phyloP scores from a whole-genome alignment of 768 basidiomycete genomes.

The Trametes punicea region DNA sequence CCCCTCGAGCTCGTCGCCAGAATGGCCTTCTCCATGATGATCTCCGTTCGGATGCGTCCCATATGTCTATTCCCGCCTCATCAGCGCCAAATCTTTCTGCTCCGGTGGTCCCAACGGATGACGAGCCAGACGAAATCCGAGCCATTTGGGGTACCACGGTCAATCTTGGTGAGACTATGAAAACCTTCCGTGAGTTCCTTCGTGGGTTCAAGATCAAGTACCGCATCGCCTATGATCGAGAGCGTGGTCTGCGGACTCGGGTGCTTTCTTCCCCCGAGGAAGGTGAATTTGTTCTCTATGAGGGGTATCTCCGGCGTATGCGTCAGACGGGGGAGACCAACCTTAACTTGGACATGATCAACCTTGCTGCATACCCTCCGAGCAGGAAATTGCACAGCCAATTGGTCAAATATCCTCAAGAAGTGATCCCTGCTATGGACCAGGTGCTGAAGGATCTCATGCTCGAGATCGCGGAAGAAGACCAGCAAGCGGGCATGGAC shows the following conservation, averaged over 20 bases:
- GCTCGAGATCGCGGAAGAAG: slow-evolving; percentile 81
- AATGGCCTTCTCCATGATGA: slow-evolving; percentile 38
- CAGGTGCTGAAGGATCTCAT: slow-evolving; percentile 91
- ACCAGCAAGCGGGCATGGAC: slow-evolving; percentile 64
- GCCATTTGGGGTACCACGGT: slow-evolving; percentile 99
- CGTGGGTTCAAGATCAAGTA: slow-evolving; percentile 93
- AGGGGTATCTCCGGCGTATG: slow-evolving; percentile 79
- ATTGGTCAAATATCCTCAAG: slow-evolving; percentile 91
- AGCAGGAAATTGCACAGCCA: slow-evolving; percentile 81
- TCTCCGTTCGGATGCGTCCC: slow-evolving; percentile 56
- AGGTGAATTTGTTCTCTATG: slow-evolving; percentile 70
- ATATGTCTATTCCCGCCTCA: slow-evolving; percentile 55
- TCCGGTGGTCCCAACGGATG: slow-evolving; percentile 58
- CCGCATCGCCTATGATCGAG: slow-evolving; percentile 66
- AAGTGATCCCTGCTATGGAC: slow-evolving; percentile 97
- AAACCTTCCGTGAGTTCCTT: slow-evolving; percentile 83
- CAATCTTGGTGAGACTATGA: slow-evolving; percentile 88
- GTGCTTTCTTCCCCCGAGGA: slow-evolving; percentile 58
- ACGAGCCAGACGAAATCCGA: slow-evolving; percentile 79
- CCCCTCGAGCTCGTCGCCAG: slow-evolving; percentile 40
- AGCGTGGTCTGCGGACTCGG: slow-evolving; percentile 50
- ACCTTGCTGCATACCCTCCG: slow-evolving; percentile 83
- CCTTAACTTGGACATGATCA: slow-evolving; percentile 85
- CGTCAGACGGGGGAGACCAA: slow-evolving; percentile 90
- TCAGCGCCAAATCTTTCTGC: slow-evolving; percentile 57